Conservation (phyloP, 176 grass and related monocot genomes). For the Paspalum notatum region DNA sequence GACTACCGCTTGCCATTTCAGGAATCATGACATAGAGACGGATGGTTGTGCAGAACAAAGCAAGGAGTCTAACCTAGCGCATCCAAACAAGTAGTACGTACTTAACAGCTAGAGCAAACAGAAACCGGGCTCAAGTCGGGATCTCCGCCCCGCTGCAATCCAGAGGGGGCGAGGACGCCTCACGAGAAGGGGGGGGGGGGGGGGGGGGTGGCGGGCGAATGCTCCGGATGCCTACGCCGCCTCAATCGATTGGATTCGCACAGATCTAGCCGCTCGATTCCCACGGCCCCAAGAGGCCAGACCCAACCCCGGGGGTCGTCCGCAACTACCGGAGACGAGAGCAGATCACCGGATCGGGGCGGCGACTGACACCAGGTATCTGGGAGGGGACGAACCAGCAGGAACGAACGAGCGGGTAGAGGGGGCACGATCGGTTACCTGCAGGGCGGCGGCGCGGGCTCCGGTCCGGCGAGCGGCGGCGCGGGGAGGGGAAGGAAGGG, state of each 20-base stretch:
- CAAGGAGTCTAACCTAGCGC: neutral
- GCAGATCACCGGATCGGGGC: conserved; percentile 47
- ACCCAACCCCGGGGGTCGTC: neutral
- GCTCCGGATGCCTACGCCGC: neutral
- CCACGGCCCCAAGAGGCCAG: neutral
- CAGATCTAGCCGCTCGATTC: neutral
- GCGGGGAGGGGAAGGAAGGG: neutral
- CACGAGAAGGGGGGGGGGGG: neutral
- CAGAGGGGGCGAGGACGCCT: neutral
- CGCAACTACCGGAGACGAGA: conserved; percentile 30
- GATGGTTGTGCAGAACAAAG: neutral
- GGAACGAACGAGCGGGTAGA: neutral
- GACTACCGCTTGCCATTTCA: neutral
- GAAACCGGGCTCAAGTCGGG: neutral
- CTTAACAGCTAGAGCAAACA: neutral
- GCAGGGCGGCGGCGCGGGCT: neutral
- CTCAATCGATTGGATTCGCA: conserved; percentile 1
- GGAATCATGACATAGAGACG: neutral
- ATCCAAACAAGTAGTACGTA: neutral
- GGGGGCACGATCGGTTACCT: neutral
- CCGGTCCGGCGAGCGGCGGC: conserved; percentile 54
- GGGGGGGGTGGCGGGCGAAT: too few species aligned
- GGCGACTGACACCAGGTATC: neutral
- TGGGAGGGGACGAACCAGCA: neutral
- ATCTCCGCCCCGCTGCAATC: neutral